Evolutionary conservation across 1,139 yeast species (phyloP).

Genomic region (Yamadazyma sp.): DNA sequence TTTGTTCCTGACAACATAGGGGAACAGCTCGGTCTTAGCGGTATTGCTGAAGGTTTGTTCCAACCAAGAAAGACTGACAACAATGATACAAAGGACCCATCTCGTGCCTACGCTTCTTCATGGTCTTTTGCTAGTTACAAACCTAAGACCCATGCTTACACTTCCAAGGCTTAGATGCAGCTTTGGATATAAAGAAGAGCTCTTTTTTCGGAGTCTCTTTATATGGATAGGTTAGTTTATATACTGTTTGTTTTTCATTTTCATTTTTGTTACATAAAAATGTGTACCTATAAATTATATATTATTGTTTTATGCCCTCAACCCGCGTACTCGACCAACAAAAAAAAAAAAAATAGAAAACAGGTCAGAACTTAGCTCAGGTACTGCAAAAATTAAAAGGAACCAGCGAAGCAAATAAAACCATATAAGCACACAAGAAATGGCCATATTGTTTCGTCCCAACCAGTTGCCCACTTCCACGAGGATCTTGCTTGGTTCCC

Average conservation of each 20-base stretch:
- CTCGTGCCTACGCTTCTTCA: conserved; percentile 47
- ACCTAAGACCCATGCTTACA: conserved; percentile 55
- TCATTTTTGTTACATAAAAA: conserved; percentile 9
- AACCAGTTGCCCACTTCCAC: conserved; percentile 28
- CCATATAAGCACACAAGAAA: neutral
- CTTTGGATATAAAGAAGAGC: neutral
- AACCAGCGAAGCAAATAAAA: neutral
- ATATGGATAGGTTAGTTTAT: conserved; percentile 15
- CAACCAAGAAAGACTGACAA: conserved; percentile 83
- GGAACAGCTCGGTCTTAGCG: conserved; percentile 27
- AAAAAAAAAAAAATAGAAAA: no score
- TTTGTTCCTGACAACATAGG: conserved; percentile 32
- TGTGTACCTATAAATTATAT: conserved; percentile 9
- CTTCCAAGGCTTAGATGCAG: conserved; percentile 57
- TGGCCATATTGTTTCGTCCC: conserved; percentile 14
- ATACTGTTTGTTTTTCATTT: conserved; percentile 9
- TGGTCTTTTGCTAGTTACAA: conserved; percentile 52
- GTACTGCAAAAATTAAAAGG: no score
- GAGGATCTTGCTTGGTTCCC: conserved; percentile 26
- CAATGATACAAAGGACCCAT: conserved; percentile 73
- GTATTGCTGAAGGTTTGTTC: conserved; percentile 69
- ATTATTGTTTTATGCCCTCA: conserved; percentile 9
- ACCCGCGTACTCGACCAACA: neutral
- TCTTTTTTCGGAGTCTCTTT: neutral
- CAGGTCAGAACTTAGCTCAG: neutral